These are phyloP conservation scores for Hemisphaericaspora lyxosophila DNA, from an alignment of 1,139 yeast genomes.

Conservation along the genomic window DNA sequence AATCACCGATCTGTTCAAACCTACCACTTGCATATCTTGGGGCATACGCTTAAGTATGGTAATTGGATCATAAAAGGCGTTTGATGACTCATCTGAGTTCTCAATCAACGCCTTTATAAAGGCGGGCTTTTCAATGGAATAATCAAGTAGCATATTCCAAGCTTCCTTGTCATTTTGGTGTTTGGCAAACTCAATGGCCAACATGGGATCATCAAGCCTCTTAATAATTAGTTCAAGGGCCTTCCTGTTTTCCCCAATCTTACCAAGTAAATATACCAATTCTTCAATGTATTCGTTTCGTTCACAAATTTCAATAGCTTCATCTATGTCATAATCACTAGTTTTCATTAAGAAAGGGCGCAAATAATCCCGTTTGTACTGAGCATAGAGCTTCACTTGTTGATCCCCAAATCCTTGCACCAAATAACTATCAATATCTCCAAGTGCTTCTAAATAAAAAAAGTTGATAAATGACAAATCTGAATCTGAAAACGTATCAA, in stretches of 20 bases:
- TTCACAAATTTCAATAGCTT: slow-evolving; percentile 67
- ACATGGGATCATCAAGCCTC: slow-evolving; percentile 71
- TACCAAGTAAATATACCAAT: slow-evolving; percentile 77
- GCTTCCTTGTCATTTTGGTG: slow-evolving; percentile 69
- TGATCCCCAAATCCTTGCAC: slow-evolving; percentile 63
- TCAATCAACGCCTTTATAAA: slow-evolving; percentile 76
- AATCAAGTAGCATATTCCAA: slow-evolving; percentile 74
- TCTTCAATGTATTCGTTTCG: slow-evolving; percentile 56
- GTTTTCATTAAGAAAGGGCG: slow-evolving; percentile 47
- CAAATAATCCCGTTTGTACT: slow-evolving; percentile 53
- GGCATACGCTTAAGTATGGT: slow-evolving; percentile 69
- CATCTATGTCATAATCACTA: slow-evolving; percentile 64
- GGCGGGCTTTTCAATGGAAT: slow-evolving; percentile 68
- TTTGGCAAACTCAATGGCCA: slow-evolving; percentile 80
- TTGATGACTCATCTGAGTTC: slow-evolving; percentile 57
- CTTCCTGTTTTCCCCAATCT: slow-evolving; percentile 73
- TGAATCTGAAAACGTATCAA: slow-evolving; percentile 45
- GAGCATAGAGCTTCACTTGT: slow-evolving; percentile 62
- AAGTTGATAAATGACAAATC: slow-evolving; percentile 57
- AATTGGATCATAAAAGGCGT: slow-evolving; percentile 60
- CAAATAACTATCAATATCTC: slow-evolving; percentile 52
- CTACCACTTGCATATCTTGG: slow-evolving; percentile 58
- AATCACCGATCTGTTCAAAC: slow-evolving; percentile 59
- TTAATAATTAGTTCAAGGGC: slow-evolving; percentile 79
- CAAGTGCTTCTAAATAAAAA: slow-evolving; percentile 57